Evolutionary conservation across 495 filamentous ascomycete species (phyloP).

Genomic region (Penicillium tannophilum): DNA sequence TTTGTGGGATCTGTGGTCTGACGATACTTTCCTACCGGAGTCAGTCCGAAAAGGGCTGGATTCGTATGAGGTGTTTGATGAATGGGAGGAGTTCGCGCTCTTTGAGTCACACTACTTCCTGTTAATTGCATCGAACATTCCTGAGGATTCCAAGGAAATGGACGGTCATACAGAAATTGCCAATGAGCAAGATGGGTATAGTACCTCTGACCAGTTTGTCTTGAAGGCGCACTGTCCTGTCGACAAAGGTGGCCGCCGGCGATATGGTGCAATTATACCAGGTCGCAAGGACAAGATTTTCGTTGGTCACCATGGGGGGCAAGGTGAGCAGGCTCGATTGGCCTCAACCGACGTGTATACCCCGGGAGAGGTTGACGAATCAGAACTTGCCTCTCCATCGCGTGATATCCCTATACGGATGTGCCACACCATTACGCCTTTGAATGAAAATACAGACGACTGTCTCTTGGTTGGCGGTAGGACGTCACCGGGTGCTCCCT

Average conservation of each 20-base stretch:
- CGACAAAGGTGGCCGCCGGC: constrained; percentile 25
- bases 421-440: constrained; percentile 73
- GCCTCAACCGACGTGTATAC: constrained; percentile 62
- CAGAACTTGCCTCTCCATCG: constrained; percentile 30
- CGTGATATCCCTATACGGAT: constrained; percentile 58
- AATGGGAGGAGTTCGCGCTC: constrained; percentile 93
- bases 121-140: constrained; percentile 57
- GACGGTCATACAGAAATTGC: neutral
- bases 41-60: constrained; percentile 62
- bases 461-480: constrained; percentile 77
- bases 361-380: constrained; percentile 22
- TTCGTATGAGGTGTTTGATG: constrained; percentile 79
- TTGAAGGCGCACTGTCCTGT: constrained; percentile 23
- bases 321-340: constrained; percentile 61
- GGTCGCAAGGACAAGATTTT: constrained; percentile 37
- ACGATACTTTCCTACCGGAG: constrained; percentile 58
- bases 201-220: constrained; percentile 22
- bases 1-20: constrained; percentile 80
- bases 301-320: constrained; percentile 59
- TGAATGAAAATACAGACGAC: constrained; percentile 40
- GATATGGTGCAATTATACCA: constrained; percentile 50
- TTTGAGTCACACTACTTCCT: constrained; percentile 88
- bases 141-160: neutral
- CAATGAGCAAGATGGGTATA: neutral
- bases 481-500: constrained; percentile 65